Evolutionary conservation across 2,329 filamentous ascomycete genomes (phyloP), one percentile per base, ranked within the genome.

Genomic region (Grosmannia serpens): DNA sequence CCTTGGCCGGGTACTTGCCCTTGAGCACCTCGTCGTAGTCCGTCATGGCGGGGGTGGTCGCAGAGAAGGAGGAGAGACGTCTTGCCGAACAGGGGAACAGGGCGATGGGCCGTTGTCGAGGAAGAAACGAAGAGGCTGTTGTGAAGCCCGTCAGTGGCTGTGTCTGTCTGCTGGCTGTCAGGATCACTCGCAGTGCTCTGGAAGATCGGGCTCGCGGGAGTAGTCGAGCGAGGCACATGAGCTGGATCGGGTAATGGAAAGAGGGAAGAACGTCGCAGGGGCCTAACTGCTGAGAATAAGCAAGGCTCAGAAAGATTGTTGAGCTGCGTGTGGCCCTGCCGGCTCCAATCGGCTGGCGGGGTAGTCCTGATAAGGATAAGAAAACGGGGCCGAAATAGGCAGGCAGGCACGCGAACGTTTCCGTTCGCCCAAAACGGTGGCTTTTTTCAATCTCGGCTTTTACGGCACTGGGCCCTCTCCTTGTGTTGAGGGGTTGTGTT

Each of bases 1-100:
- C 78, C 76, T 96, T 97, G 66, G 88, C 92, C 27, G 94, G 94
- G 70, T 86, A 86, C 68, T 86, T 86, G 63, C 78, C 80, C 74
- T 76, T 73, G 61, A 86, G 74, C 62, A 85, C 72, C 33, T 73
- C 69, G 53, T 82, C 58, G 61, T 63, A 63, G 20, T 54, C 53
- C 17, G 58, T 57, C 59, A 61, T 64, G 4, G 53, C 51, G 50
- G 44, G 8, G 31, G 50, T n/a, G 20, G 33, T 20, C 33, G n/a
- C 15, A 46, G 35, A 22, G 20, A 26, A 29, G 20, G 35, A 56
- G 57, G 10, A 6, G 24, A 55, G 47, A 50, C 15, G 24, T 2
- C 11, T 20, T 10, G 49, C 5, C 35, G 24, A 41, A 22, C 11
- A 44, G 53, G 13, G 24, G 29, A 2, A 2, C 20, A 50, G 31